These are phyloP conservation scores for Sergeia podlipaevii DNA, from an alignment of 208 protist genomes.

Conservation along the genomic window DNA sequence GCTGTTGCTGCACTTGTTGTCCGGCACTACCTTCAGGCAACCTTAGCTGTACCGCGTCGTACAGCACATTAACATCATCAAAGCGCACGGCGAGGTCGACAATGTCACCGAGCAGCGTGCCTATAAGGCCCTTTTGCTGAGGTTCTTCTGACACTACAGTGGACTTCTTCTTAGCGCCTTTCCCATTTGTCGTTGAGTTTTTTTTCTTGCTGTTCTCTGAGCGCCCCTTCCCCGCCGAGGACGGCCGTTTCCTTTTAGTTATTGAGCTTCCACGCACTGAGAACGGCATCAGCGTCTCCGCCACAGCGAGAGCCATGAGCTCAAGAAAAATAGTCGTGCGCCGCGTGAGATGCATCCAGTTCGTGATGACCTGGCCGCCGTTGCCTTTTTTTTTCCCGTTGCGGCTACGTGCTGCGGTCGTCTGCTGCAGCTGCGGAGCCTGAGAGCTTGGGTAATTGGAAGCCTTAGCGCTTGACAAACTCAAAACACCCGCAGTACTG, in stretches of 20 bases:
- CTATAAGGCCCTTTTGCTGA: slow-evolving; percentile 5
- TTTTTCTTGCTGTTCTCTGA: slow-evolving; percentile 1
- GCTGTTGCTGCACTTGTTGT: neutral
- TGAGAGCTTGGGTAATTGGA: no score
- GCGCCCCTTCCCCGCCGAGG: neutral
- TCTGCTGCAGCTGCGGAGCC: no score
- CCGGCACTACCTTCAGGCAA: slow-evolving; percentile 8
- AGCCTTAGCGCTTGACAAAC: no score
- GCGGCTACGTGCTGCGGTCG: no score
- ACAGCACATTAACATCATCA: slow-evolving; percentile 57
- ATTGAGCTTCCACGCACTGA: neutral
- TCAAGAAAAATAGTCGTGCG: slow-evolving; percentile 46
- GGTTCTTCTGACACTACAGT: neutral
- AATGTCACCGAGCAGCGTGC: slow-evolving; percentile 54
- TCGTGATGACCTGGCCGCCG: slow-evolving; percentile 13
- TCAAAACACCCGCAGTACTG: no score
- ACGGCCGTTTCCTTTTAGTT: neutral
- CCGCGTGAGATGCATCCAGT: slow-evolving; percentile 41
- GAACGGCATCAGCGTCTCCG: slow-evolving; percentile 30
- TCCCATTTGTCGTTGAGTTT: neutral
- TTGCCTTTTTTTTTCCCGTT: neutral
- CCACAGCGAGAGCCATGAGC: slow-evolving; percentile 37
- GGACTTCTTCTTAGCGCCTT: neutral
- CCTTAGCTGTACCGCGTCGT: slow-evolving; percentile 32
- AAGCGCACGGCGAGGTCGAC: slow-evolving; percentile 73